Percentiles rank a stretch among this genome's conserved stretches.
Conservation (phyloP, 371 early-diverging fungal species). For the Rhizopus stolonifer region DNA sequence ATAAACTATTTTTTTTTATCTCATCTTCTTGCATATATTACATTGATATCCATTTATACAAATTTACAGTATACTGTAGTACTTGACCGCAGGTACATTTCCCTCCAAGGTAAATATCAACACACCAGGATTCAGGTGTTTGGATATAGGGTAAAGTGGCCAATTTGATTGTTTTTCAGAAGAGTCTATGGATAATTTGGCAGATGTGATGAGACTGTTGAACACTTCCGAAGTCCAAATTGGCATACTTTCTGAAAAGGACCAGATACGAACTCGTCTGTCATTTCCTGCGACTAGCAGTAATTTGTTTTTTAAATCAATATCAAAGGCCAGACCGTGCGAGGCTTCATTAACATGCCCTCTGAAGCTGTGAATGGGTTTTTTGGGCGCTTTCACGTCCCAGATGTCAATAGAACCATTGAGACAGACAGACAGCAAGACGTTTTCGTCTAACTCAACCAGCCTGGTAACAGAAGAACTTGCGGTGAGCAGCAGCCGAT, state of each 20-base stretch:
- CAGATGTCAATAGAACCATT: slow-evolving; percentile 28
- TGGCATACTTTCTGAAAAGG: slow-evolving; percentile 14
- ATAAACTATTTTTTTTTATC: neutral
- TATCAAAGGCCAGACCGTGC: slow-evolving; percentile 22
- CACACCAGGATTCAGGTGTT: neutral
- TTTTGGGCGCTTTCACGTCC: slow-evolving; percentile 20
- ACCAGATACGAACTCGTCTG: slow-evolving; percentile 31
- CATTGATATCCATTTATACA: neutral
- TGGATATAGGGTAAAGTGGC: neutral
- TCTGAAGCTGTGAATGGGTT: slow-evolving; percentile 16
- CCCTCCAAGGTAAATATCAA: neutral
- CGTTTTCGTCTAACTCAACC: neutral
- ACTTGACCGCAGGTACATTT: neutral
- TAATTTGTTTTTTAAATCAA: slow-evolving; percentile 16
- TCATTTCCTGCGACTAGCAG: slow-evolving; percentile 24
- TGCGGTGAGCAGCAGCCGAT: neutral
- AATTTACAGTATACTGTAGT: neutral
- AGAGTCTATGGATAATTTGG: slow-evolving; percentile 15
- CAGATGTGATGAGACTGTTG: slow-evolving; percentile 18
- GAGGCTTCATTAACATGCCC: slow-evolving; percentile 26
- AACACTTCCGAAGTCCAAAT: slow-evolving; percentile 26
- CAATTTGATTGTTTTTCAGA: neutral
- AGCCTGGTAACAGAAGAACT: slow-evolving; percentile 3
- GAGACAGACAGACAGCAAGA: slow-evolving; percentile 17
- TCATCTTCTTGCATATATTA: neutral